Evolutionary conservation across 1,139 yeast species (phyloP), one percentile per base, ranked within the genome.

Genomic region (Candida labiduridarum): DNA sequence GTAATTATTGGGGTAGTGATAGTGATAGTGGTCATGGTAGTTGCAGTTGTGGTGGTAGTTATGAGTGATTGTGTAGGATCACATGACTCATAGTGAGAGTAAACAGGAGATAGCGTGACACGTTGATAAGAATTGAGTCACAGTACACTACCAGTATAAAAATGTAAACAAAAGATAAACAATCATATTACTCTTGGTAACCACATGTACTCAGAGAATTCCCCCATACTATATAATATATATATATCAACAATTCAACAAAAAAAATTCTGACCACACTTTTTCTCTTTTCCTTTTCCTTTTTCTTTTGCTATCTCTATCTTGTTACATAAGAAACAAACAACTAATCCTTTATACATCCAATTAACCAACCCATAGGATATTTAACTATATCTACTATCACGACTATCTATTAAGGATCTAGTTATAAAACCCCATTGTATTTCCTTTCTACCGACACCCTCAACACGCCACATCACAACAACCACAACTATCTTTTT

Each of bases 401-500:
- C 2, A 25, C 29, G 6, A 25, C 29, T 25, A 36, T 36, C 27
- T 34, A 34, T 14, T 16, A 15, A 34, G 29, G 29, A 9, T 4
- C 29, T 4, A 25, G 8, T 4, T 8, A 3, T 3, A 19, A 19
- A 19, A 30, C 34, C 5, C 34, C 12, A 33, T 5, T 33, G 35
- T 14, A 34, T 15, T 34, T 34, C 38, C 38, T 34, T 34, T 34
- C 16, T 34, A 11, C 38, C 38, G 38, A 38, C 41, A 38, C 9
- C 10, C n/a, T 7, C 27, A 35, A 38, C 41, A 25, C 22, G 15
- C 38, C 14, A 34, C 38, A n/a, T 19, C 10, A 39, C 19, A 22
- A 22, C 19, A 14, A 14, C 38, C 18, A 15, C 38, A 36, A 41
- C 44, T 27, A 29, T 57, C 45, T 59, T 55, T 10, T 54, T 53